Percentiles rank a stretch among this genome's conserved stretches.
Conservation (phyloP, 345 rosid genomes). For the Nephelium lappaceum region DNA sequence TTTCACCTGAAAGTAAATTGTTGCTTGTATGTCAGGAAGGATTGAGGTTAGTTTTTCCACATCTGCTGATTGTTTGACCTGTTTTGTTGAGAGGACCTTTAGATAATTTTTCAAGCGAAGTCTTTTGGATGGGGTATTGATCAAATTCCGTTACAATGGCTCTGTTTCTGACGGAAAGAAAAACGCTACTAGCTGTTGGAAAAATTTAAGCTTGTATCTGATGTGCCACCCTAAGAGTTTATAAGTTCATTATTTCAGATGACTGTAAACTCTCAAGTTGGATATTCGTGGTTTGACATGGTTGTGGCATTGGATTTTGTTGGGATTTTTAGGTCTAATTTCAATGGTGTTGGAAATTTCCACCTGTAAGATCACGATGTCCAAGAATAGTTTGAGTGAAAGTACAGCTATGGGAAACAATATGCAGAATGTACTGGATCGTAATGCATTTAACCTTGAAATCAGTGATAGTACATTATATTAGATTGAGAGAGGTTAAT, state of each 20-base stretch:
- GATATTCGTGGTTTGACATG: not conserved
- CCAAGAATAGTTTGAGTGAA: not conserved
- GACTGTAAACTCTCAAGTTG: not conserved
- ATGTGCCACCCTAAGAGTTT: not conserved
- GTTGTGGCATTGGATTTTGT: not conserved
- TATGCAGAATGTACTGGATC: too few species aligned
- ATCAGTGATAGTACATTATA: not conserved
- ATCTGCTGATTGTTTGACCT: not conserved
- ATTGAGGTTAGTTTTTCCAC: conserved; percentile 58
- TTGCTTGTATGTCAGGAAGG: conserved; percentile 95
- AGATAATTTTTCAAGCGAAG: not conserved
- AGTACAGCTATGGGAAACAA: not conserved
- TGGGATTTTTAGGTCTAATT: not conserved
- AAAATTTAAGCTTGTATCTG: not conserved
- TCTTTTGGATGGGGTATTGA: not conserved
- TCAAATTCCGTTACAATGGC: not conserved
- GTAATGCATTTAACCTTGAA: too few species aligned
- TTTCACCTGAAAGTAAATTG: conserved; percentile 71
- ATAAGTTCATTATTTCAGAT: not conserved
- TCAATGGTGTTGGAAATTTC: not conserved
- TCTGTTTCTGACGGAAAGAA: not conserved
- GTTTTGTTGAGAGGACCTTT: not conserved
- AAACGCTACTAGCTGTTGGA: not conserved
- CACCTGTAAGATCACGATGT: not conserved
- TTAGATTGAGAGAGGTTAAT: not conserved